These are phyloP conservation scores for Globisporangium rhizosaccharum DNA, from an alignment of 352 stramenopile genomes.

Conservation along the genomic window DNA sequence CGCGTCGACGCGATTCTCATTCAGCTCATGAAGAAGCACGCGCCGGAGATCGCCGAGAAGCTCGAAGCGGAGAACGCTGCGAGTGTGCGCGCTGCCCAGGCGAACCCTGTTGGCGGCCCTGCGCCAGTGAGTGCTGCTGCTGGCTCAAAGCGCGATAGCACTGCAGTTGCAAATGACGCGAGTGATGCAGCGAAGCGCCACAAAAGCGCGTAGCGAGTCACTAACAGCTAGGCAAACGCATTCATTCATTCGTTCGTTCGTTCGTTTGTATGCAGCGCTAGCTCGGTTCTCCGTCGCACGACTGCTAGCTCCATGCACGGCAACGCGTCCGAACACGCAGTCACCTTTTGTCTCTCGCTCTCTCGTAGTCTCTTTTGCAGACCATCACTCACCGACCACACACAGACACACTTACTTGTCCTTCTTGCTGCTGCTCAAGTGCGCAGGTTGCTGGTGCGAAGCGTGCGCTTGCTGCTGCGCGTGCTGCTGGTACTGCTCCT, in stretches of 20 bases:
- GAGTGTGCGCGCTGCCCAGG: conserved; percentile 11
- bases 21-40: conserved; percentile 83
- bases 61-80: conserved; percentile 39
- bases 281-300: too few relatives aligned
- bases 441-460: too few relatives aligned
- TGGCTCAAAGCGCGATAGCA: conserved; percentile 24
- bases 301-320: too few relatives aligned
- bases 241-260: background rate
- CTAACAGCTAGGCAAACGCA: background rate
- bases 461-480: background rate
- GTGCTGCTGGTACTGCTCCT: conserved; percentile 9
- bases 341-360: too few relatives aligned
- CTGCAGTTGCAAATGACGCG: conserved; percentile 5
- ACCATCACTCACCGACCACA: too few relatives aligned
- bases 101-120: conserved; percentile 1
- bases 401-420: background rate
- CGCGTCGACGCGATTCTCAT: conserved; percentile 80
- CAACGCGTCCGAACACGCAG: too few relatives aligned
- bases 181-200: conserved; percentile 38
- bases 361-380: too few relatives aligned
- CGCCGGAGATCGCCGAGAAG: conserved; percentile 79
- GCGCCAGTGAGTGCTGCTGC: conserved; percentile 1
- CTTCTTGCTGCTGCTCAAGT: background rate
- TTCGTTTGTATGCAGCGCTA: too few relatives aligned
- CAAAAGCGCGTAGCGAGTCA: conserved; percentile 37